Evolutionary conservation across 208 protist genomes (phyloP).

Genomic region (Strigomonas culicis): DNA sequence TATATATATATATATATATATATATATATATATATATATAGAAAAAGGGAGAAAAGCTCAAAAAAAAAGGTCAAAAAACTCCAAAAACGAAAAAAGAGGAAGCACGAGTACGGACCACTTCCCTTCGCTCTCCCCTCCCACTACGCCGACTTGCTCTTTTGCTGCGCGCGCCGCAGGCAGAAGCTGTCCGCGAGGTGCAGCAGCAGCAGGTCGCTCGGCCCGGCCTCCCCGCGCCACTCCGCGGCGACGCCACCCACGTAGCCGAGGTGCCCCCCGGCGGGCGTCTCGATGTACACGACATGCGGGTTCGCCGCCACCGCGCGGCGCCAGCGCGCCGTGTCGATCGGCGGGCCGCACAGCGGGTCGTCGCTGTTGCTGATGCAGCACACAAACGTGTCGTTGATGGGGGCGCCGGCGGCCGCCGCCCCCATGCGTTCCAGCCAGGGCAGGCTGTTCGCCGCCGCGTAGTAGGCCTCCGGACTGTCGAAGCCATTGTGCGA

Average conservation of each 20-base stretch:
- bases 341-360: constrained; percentile 33
- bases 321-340: constrained; percentile 42
- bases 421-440: too few species aligned
- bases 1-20: constrained; percentile 14
- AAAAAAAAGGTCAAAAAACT: neutral
- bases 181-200: neutral
- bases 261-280: constrained; percentile 49
- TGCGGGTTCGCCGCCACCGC: constrained; percentile 30
- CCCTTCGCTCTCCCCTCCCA: constrained; percentile 1
- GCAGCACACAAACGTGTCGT: constrained; percentile 38
- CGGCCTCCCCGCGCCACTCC: constrained; percentile 18
- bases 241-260: constrained; percentile 42
- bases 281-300: constrained; percentile 41
- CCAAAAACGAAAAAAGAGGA: neutral
- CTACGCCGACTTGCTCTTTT: constrained; percentile 23
- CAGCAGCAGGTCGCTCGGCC: neutral
- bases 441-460: constrained; percentile 35
- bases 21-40: constrained; percentile 7
- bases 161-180: constrained; percentile 6
- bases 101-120: neutral
- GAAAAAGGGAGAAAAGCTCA: neutral
- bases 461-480: constrained; percentile 47
- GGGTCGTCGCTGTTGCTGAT: constrained; percentile 50
- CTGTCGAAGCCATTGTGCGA: constrained; percentile 40
- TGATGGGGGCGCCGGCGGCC: constrained; percentile 28